These are phyloP conservation scores for Lichenothelia convexa DNA, from an alignment of 495 filamentous ascomycete species.

Conservation along the genomic window DNA sequence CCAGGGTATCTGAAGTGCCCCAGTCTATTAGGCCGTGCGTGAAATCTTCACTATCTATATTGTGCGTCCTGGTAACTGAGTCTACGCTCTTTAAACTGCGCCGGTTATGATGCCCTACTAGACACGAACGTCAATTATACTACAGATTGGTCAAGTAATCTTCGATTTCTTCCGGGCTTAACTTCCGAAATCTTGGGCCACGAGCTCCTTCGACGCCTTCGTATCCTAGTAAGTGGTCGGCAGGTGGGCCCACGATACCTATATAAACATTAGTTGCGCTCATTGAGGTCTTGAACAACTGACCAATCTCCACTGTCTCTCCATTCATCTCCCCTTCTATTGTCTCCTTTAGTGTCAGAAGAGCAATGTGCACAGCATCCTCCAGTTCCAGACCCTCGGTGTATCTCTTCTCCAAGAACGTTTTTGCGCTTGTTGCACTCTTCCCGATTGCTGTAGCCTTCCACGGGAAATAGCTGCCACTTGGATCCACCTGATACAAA, in stretches of 20 bases:
- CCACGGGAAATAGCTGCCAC: slow-evolving; percentile 95
- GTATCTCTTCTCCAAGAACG: slow-evolving; percentile 96
- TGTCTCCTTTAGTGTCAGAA: slow-evolving; percentile 95
- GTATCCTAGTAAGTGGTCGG: slow-evolving; percentile 77
- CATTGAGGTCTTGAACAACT: slow-evolving; percentile 25
- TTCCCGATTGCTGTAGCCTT: slow-evolving; percentile 98
- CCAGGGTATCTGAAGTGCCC: no score
- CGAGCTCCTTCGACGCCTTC: slow-evolving; percentile 80
- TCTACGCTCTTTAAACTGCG: no score
- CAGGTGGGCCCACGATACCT: slow-evolving; percentile 91
- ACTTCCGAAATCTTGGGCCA: slow-evolving; percentile 86
- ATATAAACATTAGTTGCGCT: no score
- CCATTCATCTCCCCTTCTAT: slow-evolving; percentile 99
- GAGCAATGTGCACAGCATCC: slow-evolving; percentile 95
- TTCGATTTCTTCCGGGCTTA: slow-evolving; percentile 95
- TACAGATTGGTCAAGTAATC: slow-evolving; percentile 96
- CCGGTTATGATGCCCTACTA: no score
- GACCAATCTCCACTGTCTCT: slow-evolving; percentile 96
- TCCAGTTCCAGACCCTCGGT: slow-evolving; percentile 93
- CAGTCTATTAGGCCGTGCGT: no score
- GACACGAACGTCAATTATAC: no score
- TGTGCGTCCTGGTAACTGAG: no score
- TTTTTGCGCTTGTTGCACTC: slow-evolving; percentile 94
- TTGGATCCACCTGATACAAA: slow-evolving; percentile 96
- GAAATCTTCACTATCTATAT: no score